A percentile compares a stretch with the other conserved stretches of the same genome.
These are phyloP conservation scores for Suhomyces xylopsoci DNA, from an alignment of 805 yeast genomes.

Conservation along the genomic window DNA sequence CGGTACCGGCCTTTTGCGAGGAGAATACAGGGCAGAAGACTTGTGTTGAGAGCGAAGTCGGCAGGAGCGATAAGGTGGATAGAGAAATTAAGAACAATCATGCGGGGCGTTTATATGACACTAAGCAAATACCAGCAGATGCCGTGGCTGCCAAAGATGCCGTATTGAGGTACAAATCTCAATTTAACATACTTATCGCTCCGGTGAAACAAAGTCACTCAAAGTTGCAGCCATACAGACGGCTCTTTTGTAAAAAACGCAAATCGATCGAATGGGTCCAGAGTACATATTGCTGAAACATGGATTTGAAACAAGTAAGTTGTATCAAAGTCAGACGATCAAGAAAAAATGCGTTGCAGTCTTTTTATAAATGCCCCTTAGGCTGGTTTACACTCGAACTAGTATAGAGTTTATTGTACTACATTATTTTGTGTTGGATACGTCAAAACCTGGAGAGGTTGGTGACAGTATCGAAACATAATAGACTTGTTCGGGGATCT, in stretches of 20 bases:
- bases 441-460: background rate
- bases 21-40: background rate
- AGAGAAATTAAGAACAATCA: background rate
- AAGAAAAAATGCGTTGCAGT: too few species aligned
- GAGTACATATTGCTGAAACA: too few species aligned
- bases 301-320: too few species aligned
- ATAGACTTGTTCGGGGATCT: background rate
- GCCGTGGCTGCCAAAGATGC: background rate
- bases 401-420: too few species aligned
- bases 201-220: background rate
- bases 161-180: background rate
- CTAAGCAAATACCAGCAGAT: background rate
- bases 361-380: too few species aligned
- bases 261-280: too few species aligned
- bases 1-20: background rate
- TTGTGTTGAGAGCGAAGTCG: background rate
- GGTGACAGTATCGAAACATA: background rate
- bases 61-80: background rate
- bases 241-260: too few species aligned
- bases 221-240: background rate
- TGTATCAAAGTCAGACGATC: too few species aligned
- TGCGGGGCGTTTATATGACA: background rate
- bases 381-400: too few species aligned
- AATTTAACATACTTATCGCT: background rate
- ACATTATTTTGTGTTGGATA: background rate